Evolutionary conservation across 164 flowering plant species (phyloP).

Genomic region (Magnolia kwangsiensis): DNA sequence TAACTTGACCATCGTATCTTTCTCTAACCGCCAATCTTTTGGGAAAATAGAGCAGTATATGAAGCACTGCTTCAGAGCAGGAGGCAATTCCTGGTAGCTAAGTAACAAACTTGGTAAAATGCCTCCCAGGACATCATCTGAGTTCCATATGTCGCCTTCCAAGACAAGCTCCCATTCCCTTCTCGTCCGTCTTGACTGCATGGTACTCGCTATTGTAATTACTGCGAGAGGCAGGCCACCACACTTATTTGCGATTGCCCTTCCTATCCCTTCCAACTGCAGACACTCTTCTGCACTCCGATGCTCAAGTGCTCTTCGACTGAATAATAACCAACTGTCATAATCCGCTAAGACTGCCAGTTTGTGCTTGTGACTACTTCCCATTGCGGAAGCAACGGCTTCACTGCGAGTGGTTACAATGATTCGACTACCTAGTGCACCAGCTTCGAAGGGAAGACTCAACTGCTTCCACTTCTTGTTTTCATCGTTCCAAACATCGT

Average conservation of each 20-base stretch:
- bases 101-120: slow-evolving; percentile 7
- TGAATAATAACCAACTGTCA: background rate
- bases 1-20: background rate
- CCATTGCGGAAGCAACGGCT: background rate
- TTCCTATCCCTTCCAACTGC: background rate
- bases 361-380: background rate
- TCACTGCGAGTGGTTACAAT: background rate
- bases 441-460: background rate
- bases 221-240: slow-evolving; percentile 10
- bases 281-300: background rate
- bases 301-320: background rate
- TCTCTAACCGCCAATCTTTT: background rate
- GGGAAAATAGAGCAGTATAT: slow-evolving; percentile 9
- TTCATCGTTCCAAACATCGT: background rate
- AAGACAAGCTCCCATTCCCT: slow-evolving; percentile 7
- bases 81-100: slow-evolving; percentile 9
- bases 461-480: background rate
- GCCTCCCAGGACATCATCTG: background rate
- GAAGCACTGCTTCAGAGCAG: slow-evolving; percentile 13
- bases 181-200: background rate
- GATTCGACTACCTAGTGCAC: background rate
- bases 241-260: slow-evolving; percentile 6
- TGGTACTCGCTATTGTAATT: background rate
- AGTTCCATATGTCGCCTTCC: slow-evolving; percentile 9
- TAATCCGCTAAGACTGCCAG: background rate